A percentile compares a stretch with the other conserved stretches of the same genome.
These are phyloP conservation scores for Fusarium veterinarium DNA, from an alignment of 2,329 filamentous ascomycete species.

Conservation along the genomic window DNA sequence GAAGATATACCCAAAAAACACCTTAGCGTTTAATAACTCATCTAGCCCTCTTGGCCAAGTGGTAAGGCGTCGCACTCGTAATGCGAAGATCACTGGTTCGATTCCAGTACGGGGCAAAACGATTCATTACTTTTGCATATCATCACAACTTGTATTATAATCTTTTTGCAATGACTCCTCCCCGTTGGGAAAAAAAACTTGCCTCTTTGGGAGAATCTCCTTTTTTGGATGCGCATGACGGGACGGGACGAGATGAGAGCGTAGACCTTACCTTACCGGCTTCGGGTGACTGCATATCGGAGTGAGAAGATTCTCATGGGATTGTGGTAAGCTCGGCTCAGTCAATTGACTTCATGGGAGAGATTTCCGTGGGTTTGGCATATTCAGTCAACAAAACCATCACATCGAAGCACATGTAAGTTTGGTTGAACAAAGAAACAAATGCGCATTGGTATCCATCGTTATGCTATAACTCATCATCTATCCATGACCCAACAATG, in stretches of 20 bases:
- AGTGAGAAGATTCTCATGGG: neutral
- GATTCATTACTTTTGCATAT: neutral
- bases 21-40: neutral
- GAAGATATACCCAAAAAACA: fast-evolving
- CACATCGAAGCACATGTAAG: neutral
- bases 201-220: neutral
- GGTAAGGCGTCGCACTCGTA: slow-evolving; percentile 46
- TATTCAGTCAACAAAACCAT: neutral
- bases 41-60: slow-evolving; percentile 42
- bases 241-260: neutral
- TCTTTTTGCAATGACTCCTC: neutral
- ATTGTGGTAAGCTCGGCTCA: neutral
- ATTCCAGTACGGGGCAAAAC: slow-evolving; percentile 39
- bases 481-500: neutral
- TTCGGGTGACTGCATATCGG: neutral
- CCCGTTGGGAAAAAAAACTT: neutral
- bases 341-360: neutral
- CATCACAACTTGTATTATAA: fast-evolving
- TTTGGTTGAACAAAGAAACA: neutral
- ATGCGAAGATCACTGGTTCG: slow-evolving; percentile 44
- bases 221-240: neutral
- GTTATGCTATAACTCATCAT: slow-evolving; percentile 2
- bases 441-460: slow-evolving; percentile 12
- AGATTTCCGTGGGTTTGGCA: no score
- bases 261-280: neutral